Percentiles rank a stretch among this genome's conserved stretches.
Conservation (phyloP, 805 yeast species). For the Pichia californica region DNA sequence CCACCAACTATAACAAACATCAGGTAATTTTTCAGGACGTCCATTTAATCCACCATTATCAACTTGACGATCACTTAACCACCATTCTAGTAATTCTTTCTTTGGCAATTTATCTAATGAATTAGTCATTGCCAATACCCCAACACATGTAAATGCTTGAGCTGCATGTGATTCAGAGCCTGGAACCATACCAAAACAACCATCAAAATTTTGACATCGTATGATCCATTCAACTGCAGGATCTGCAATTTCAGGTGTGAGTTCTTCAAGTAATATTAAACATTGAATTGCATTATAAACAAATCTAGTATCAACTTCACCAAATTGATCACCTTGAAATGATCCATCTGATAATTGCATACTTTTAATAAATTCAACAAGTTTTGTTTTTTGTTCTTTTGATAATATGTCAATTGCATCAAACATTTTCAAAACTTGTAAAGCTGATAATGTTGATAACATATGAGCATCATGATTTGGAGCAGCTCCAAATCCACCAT, state of each 20-base stretch:
- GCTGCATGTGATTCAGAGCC: conserved; percentile 96
- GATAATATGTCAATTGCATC: conserved; percentile 45
- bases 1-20: conserved; percentile 99
- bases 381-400: conserved; percentile 23
- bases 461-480: conserved; percentile 88
- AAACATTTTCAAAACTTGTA: conserved; percentile 70
- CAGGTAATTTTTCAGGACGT: conserved; percentile 91
- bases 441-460: conserved; percentile 75
- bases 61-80: conserved; percentile 90
- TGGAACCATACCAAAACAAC: conserved; percentile 90
- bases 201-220: conserved; percentile 84
- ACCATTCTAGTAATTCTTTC: conserved; percentile 55
- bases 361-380: conserved; percentile 32
- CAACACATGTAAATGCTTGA: conserved; percentile 82
- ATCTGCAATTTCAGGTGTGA: conserved; percentile 41
- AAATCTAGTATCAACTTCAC: conserved; percentile 90
- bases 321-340: conserved; percentile 84
- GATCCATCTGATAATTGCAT: conserved; percentile 62
- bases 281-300: conserved; percentile 76
- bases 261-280: conserved; percentile 58
- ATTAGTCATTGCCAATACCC: conserved; percentile 64
- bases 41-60: conserved; percentile 91
- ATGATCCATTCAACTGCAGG: conserved; percentile 62
- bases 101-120: conserved; percentile 42
- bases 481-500: conserved; percentile 86